Evolutionary conservation across 768 basidiomycete species (phyloP).

Genomic region (Calocybe gangraenosa): DNA sequence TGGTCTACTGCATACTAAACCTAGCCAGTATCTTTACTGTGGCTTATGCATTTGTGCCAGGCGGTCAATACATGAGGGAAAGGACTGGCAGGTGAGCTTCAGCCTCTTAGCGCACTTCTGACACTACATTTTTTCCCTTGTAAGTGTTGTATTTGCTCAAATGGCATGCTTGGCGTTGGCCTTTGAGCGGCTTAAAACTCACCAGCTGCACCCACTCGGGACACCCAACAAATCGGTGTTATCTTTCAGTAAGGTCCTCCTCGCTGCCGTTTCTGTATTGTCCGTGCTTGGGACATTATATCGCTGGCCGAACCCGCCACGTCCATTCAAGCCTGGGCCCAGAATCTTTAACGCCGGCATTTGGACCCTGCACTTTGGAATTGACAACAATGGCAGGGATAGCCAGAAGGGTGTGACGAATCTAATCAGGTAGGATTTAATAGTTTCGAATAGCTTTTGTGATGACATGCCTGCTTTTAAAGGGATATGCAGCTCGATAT

Average conservation of each 20-base stretch:
- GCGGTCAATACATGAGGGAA: conserved; percentile 71
- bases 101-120: neutral
- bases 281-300: conserved; percentile 54
- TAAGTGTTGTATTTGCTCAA: conserved; percentile 53
- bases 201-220: neutral
- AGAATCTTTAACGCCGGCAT: conserved; percentile 79
- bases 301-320: conserved; percentile 47
- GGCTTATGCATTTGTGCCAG: conserved; percentile 89
- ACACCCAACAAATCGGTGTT: conserved; percentile 2
- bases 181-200: conserved; percentile 35
- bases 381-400: conserved; percentile 68
- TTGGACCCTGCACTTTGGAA: conserved; percentile 91
- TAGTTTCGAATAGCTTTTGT: neutral
- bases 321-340: conserved; percentile 58
- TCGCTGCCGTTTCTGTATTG: conserved; percentile 37
- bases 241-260: conserved; percentile 26
- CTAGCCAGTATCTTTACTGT: conserved; percentile 79
- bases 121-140: neutral
- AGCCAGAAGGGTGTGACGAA: conserved; percentile 67
- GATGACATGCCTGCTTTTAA: conserved; percentile 1
- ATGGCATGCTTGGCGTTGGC: conserved; percentile 44
- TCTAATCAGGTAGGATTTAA: conserved; percentile 30
- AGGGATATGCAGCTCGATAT: conserved; percentile 86
- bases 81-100: conserved; percentile 63
- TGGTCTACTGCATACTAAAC: conserved; percentile 57